Evolutionary conservation across 2,329 filamentous ascomycete species (phyloP).

Genomic region (Beauveria caledonica): DNA sequence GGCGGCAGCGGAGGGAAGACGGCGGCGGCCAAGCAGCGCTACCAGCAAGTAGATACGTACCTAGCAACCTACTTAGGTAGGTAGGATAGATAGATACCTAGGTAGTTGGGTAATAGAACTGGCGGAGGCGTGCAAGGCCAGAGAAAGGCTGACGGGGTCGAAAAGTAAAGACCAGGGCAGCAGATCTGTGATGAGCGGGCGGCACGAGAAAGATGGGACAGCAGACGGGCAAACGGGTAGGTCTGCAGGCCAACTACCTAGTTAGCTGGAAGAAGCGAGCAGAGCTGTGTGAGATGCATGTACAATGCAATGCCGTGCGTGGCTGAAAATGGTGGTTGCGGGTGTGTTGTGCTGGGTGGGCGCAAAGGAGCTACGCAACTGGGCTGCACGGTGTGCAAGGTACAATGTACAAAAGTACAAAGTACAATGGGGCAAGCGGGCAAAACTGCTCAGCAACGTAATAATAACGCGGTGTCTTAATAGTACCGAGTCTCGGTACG

Average conservation of each 20-base stretch:
- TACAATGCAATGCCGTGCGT: conserved; percentile 10
- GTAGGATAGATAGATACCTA: too few species aligned
- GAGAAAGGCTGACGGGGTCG: conserved; percentile 1
- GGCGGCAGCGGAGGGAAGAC: background rate
- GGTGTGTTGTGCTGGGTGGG: background rate
- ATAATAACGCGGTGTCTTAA: background rate
- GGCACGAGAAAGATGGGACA: conserved; percentile 1
- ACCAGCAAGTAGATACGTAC: background rate
- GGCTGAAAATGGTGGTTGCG: conserved; percentile 8
- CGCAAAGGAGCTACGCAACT: background rate
- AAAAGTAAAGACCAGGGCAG: conserved; percentile 6
- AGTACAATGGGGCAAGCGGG: background rate
- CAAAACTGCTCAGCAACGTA: background rate
- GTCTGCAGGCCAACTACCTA: conserved; percentile 1
- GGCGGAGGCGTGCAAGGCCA: background rate
- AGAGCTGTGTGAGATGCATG: conserved; percentile 7
- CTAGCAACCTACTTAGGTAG: too few species aligned
- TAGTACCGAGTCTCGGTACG: background rate
- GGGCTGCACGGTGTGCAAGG: background rate
- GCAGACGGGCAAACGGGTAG: background rate
- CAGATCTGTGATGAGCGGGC: conserved; percentile 6
- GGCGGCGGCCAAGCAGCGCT: background rate
- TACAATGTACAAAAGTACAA: conserved; percentile 2
- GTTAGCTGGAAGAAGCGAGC: background rate
- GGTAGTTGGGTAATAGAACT: background rate